Percentiles rank a stretch among this genome's conserved stretches.
Evolutionary conservation across 257 asterid genomes (phyloP).

Genomic region (Ajuga chamaepitys): DNA sequence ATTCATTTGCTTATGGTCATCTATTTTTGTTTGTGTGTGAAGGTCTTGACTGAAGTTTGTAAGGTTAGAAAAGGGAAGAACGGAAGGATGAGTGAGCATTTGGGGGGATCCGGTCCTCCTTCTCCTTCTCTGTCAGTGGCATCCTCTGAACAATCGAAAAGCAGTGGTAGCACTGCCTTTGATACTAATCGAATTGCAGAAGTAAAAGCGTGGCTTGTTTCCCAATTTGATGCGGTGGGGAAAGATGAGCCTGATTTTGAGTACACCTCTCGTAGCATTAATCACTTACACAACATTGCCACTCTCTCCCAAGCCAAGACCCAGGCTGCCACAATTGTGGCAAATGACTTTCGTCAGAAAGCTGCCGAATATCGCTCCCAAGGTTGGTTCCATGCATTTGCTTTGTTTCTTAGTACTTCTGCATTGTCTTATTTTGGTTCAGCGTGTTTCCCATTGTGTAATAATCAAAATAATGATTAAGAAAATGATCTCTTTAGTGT

Average conservation of each 20-base stretch:
- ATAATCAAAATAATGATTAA: background rate
- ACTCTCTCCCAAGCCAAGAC: conserved; percentile 84
- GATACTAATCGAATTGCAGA: conserved; percentile 80
- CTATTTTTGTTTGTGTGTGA: conserved; percentile 7
- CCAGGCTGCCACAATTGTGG: conserved; percentile 84
- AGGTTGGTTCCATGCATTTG: conserved; percentile 32
- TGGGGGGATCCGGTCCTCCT: conserved; percentile 47
- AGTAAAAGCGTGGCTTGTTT: conserved; percentile 79
- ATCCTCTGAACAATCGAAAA: conserved; percentile 46
- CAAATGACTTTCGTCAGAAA: conserved; percentile 87
- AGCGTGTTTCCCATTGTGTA: background rate
- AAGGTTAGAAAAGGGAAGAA: conserved; percentile 13
- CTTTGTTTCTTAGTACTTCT: background rate
- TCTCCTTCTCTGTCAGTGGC: conserved; percentile 33
- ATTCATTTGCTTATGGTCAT: background rate
- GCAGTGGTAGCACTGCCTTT: conserved; percentile 39
- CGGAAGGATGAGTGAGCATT: conserved; percentile 49
- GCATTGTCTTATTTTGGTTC: background rate
- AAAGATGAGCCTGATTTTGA: conserved; percentile 91
- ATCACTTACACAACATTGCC: conserved; percentile 67
- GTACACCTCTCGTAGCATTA: conserved; percentile 80
- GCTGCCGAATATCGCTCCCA: conserved; percentile 84
- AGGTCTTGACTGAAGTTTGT: conserved; percentile 18
- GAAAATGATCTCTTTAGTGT: background rate
- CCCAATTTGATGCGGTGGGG: conserved; percentile 80